Conservation (phyloP, 306 rosid genomes). For the Vigna angularis region DNA sequence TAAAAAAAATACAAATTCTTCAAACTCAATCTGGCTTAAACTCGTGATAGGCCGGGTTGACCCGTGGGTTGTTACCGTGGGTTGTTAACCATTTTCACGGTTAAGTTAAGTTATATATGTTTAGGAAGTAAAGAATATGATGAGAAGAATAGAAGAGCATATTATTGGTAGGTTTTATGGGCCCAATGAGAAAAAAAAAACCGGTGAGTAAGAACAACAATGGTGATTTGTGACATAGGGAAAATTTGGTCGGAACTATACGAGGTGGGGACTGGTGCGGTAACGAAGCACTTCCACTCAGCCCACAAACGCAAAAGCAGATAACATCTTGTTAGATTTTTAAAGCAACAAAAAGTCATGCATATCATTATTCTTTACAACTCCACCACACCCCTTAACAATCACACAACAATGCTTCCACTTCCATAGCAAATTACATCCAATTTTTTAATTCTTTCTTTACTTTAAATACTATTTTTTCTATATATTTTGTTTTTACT, state of each 20-base stretch:
- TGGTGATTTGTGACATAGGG: conserved; percentile 13
- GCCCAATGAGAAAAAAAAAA: too few relatives aligned
- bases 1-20: too few relatives aligned
- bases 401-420: not conserved
- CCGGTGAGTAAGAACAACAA: too few relatives aligned
- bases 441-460: not conserved
- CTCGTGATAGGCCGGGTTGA: fast-evolving
- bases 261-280: conserved; percentile 17
- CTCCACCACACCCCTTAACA: conserved; percentile 17
- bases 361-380: not conserved
- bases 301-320: conserved; percentile 26
- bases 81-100: too few relatives aligned
- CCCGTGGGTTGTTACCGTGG: too few relatives aligned
- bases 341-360: not conserved
- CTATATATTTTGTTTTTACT: too few relatives aligned
- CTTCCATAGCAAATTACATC: not conserved
- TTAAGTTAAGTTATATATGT: too few relatives aligned
- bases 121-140: too few relatives aligned
- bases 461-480: not conserved
- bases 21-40: fast-evolving
- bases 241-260: conserved; percentile 18
- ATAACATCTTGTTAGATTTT: not conserved
- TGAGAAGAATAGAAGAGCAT: too few relatives aligned
- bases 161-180: too few relatives aligned
- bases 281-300: conserved; percentile 21